These are phyloP conservation scores for Trichoderma koningiopsis DNA, from an alignment of 2,329 filamentous ascomycete genomes.

Conservation along the genomic window DNA sequence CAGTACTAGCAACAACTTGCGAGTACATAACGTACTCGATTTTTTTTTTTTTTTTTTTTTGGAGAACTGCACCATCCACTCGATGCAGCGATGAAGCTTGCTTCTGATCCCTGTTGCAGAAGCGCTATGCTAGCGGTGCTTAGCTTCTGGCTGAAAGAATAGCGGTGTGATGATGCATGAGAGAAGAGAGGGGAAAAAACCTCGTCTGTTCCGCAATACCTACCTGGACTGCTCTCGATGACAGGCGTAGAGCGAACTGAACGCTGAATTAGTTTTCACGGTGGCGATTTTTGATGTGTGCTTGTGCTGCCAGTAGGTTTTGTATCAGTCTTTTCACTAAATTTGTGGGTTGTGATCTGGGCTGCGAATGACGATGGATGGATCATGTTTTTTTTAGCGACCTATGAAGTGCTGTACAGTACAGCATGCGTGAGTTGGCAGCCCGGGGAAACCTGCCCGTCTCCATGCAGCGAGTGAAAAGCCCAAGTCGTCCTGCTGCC, in stretches of 20 bases:
- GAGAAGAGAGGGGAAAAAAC: not conserved
- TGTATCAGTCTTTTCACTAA: not conserved
- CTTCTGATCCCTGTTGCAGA: constrained; percentile 9
- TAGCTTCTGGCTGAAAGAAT: constrained; percentile 1
- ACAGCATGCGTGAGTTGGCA: not conserved
- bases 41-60: too few relatives aligned
- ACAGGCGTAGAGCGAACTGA: not conserved
- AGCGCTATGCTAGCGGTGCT: constrained; percentile 4
- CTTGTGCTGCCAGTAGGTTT: not conserved
- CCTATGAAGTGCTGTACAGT: not conserved
- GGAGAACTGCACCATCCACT: not conserved
- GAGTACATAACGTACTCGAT: not conserved
- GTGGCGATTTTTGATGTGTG: not conserved
- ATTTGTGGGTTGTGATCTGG: not conserved
- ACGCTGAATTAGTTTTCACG: not conserved
- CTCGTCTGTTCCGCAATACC: not conserved
- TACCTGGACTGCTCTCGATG: not conserved
- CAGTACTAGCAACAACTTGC: not conserved
- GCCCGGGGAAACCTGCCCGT: not conserved
- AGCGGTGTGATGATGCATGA: constrained; percentile 19
- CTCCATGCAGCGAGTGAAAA: not conserved
- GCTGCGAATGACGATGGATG: not conserved
- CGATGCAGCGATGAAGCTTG: constrained; percentile 3
- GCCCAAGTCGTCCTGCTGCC: not conserved
- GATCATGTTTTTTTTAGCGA: not conserved